A percentile compares a stretch with the other conserved stretches of the same genome.
Evolutionary conservation across 2,329 filamentous ascomycete species (phyloP).

Genomic region (Salinomyces thailandicus): DNA sequence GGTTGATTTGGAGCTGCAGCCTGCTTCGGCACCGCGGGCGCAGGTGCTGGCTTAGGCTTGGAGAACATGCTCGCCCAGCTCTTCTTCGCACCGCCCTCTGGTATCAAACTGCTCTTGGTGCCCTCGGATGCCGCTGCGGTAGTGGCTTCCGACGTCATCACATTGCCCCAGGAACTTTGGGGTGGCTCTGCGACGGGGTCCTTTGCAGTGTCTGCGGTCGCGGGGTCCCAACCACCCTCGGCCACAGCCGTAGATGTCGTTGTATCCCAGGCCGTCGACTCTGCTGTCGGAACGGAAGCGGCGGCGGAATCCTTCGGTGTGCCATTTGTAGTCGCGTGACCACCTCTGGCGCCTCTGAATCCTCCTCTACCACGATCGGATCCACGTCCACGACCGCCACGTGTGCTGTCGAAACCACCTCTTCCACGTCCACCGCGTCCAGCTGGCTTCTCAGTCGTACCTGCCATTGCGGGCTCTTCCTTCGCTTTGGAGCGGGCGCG

Average conservation of each 20-base stretch:
- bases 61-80: constrained; percentile 46
- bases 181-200: constrained; percentile 4
- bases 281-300: constrained; percentile 54
- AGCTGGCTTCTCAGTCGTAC: constrained; percentile 40
- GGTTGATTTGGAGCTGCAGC: constrained; percentile 14
- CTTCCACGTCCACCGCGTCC: constrained; percentile 30
- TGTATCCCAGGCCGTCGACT: constrained; percentile 54
- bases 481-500: constrained; percentile 61
- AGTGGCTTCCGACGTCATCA: constrained; percentile 17
- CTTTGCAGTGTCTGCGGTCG: constrained; percentile 10
- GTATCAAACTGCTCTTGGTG: constrained; percentile 24
- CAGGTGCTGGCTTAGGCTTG: constrained; percentile 38
- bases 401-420: constrained; percentile 42
- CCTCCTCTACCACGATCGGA: constrained; percentile 46
- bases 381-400: constrained; percentile 51
- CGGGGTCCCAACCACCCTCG: constrained; percentile 16
- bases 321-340: constrained; percentile 50
- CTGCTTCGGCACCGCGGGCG: constrained; percentile 28
- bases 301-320: constrained; percentile 48
- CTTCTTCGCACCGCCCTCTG: constrained; percentile 36
- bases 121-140: constrained; percentile 25
- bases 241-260: constrained; percentile 27
- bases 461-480: constrained; percentile 44
- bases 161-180: constrained; percentile 36
- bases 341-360: constrained; percentile 50